Evolutionary conservation across 2,329 filamentous ascomycete species (phyloP).

Genomic region (Alternaria consortialis): DNA sequence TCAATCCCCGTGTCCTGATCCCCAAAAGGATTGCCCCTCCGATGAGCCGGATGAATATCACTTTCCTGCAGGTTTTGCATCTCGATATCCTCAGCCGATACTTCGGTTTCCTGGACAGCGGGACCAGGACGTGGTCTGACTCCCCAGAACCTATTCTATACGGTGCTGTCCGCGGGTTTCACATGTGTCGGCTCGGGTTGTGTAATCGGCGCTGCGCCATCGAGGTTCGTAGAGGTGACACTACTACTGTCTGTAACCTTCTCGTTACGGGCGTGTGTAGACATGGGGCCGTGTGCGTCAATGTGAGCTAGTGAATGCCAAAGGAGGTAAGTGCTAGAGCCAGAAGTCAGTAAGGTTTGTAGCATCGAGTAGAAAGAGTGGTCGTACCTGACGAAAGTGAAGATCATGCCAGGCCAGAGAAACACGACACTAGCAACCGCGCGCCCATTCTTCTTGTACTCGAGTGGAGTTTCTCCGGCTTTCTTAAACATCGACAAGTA

Average conservation of each 20-base stretch:
- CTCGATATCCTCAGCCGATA: background rate
- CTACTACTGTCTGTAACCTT: background rate
- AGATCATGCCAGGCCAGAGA: slow-evolving; percentile 62
- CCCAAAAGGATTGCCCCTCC: background rate
- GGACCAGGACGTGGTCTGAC: background rate
- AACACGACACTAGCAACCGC: slow-evolving; percentile 63
- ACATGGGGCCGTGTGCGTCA: slow-evolving; percentile 52
- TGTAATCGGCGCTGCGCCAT: background rate
- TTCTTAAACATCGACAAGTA: slow-evolving; percentile 46
- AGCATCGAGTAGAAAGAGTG: background rate
- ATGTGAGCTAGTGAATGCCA: slow-evolving; percentile 52
- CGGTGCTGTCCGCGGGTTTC: background rate
- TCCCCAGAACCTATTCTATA: background rate
- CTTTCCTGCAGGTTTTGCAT: background rate
- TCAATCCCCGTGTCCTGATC: background rate
- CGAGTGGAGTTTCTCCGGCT: slow-evolving; percentile 47
- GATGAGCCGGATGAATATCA: background rate
- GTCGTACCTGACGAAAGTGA: slow-evolving; percentile 57
- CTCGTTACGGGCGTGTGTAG: slow-evolving; percentile 45
- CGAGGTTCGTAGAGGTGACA: background rate
- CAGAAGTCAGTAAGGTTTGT: background rate
- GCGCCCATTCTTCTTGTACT: slow-evolving; percentile 60
- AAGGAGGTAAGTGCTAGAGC: slow-evolving; percentile 49
- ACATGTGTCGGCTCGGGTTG: background rate
- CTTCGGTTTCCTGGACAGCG: background rate